A percentile compares a stretch with the other conserved stretches of the same genome.
Conservation (phyloP, 345 rosid species). For the Sisymbrium altissimum region DNA sequence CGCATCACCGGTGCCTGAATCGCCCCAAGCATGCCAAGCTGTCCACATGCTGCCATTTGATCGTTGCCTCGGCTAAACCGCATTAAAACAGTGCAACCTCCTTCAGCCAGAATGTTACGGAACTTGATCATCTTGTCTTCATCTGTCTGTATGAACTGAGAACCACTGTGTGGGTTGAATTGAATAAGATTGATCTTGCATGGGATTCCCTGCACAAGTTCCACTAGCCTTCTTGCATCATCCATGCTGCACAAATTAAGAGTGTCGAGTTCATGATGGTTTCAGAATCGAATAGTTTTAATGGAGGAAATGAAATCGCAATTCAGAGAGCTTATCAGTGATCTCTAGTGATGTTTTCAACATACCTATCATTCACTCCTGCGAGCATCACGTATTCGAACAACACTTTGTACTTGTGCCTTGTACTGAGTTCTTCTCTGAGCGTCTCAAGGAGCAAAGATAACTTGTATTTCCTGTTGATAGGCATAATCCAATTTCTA, state of each 20-base stretch:
- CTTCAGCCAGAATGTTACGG: conserved; percentile 66
- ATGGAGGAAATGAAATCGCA: neutral
- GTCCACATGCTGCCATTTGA: conserved; percentile 98
- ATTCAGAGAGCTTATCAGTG: neutral
- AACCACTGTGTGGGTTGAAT: conserved; percentile 81
- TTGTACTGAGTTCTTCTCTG: conserved; percentile 59
- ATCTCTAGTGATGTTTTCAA: neutral
- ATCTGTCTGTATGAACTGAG: conserved; percentile 70
- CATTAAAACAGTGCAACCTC: conserved; percentile 61
- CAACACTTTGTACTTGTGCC: conserved; percentile 70
- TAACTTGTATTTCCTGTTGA: conserved; percentile 75
- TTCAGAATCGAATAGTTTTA: neutral
- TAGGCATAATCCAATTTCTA: conserved; percentile 95
- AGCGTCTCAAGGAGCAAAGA: conserved; percentile 79
- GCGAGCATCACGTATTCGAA: conserved; percentile 94
- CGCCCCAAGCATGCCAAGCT: conserved; percentile 76
- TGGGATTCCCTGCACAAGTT: conserved; percentile 84
- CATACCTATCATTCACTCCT: conserved; percentile 85
- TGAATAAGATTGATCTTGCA: conserved; percentile 95
- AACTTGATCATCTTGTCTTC: conserved; percentile 76
- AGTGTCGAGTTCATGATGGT: neutral
- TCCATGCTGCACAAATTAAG: conserved; percentile 54
- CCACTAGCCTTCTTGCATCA: conserved; percentile 80
- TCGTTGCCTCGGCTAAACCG: conserved; percentile 84
- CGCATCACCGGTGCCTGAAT: conserved; percentile 69